phyloP scores from a whole-genome alignment of 1,139 yeast genomes.

The Taphrina deformans region DNA sequence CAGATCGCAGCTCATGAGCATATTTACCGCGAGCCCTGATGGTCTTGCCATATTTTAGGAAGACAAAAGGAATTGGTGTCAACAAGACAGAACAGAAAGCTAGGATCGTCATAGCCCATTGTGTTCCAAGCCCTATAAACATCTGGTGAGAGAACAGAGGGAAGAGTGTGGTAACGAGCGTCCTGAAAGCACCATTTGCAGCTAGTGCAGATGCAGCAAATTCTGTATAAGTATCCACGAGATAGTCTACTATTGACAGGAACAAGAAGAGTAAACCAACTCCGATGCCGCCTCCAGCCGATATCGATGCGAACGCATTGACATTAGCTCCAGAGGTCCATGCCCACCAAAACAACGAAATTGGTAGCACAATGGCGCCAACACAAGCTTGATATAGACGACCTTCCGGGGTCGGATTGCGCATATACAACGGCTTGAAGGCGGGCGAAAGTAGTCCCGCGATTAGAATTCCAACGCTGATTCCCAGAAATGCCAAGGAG shows the following conservation, averaged over 20 bases:
- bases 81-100: constrained; percentile 82
- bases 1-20: not conserved
- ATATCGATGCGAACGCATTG: constrained; percentile 38
- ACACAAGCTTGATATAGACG: constrained; percentile 21
- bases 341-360: constrained; percentile 38
- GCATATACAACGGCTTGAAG: constrained; percentile 43
- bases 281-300: constrained; percentile 38
- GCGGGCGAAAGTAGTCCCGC: constrained; percentile 42
- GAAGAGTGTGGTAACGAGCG: constrained; percentile 62
- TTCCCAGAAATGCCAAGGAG: constrained; percentile 49
- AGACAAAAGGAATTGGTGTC: constrained; percentile 72
- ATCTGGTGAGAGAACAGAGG: constrained; percentile 67
- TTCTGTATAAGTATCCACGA: constrained; percentile 55
- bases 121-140: constrained; percentile 70
- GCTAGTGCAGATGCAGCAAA: constrained; percentile 70
- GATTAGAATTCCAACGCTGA: constrained; percentile 54
- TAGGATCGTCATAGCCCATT: constrained; percentile 80
- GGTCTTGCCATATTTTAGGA: constrained; percentile 55
- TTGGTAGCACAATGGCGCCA: constrained; percentile 26
- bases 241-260: constrained; percentile 53
- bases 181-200: constrained; percentile 63
- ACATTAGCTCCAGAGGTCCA: constrained; percentile 36
- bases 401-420: constrained; percentile 49
- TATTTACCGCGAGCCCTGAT: constrained; percentile 54
- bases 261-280: constrained; percentile 39